Percentiles rank a stretch among this genome's conserved stretches.
phyloP scores from a whole-genome alignment of 495 filamentous ascomycete genomes.

The Podospora conica region DNA sequence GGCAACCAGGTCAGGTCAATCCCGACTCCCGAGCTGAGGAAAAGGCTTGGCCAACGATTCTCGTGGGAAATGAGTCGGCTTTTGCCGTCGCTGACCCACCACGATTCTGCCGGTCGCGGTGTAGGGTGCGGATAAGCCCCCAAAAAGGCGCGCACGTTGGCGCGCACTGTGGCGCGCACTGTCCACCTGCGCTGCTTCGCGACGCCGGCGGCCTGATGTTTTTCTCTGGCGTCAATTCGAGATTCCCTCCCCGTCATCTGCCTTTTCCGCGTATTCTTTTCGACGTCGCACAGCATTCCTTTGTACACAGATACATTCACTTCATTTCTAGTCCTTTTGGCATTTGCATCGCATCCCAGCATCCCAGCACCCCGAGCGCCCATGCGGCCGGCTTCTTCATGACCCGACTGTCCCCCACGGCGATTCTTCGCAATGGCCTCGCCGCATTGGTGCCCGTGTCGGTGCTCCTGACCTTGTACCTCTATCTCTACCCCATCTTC shows the following conservation, averaged over 20 bases:
- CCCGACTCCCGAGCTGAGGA: no score
- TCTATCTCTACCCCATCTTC: constrained; percentile 86
- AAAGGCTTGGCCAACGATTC: background rate
- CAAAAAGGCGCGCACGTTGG: no score
- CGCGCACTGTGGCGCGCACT: no score
- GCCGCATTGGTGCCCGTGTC: constrained; percentile 64
- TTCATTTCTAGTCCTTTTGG: background rate
- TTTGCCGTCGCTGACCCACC: background rate
- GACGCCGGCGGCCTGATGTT: no score
- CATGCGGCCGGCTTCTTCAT: constrained; percentile 39
- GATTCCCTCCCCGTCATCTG: background rate
- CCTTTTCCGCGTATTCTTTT: background rate
- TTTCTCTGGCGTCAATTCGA: background rate
- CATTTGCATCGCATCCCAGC: background rate
- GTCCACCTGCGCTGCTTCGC: background rate
- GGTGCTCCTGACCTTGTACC: constrained; percentile 61
- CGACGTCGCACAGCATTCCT: background rate
- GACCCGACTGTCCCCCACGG: constrained; percentile 51
- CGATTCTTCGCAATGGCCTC: constrained; percentile 55
- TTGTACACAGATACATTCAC: background rate
- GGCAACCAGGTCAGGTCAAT: background rate
- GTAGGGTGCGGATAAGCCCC: background rate
- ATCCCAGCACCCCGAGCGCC: constrained; percentile 6
- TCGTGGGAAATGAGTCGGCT: background rate
- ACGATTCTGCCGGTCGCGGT: background rate